A percentile compares a stretch with the other conserved stretches of the same genome.
phyloP scores from a whole-genome alignment of 116 monocot species.

The Dioscorea cayenensis region DNA sequence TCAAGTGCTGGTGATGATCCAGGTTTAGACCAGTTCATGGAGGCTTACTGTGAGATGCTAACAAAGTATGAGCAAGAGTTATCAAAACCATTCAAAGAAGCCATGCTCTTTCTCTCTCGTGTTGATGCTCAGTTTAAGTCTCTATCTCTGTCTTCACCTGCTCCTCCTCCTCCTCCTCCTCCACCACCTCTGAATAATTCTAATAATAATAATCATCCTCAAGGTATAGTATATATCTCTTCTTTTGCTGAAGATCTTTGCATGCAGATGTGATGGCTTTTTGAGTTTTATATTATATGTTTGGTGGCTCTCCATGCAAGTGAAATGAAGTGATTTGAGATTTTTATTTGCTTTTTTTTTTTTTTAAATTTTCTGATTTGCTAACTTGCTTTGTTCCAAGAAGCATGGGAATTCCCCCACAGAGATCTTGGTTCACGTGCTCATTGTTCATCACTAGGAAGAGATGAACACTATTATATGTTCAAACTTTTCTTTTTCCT shows the following conservation, averaged over 20 bases:
- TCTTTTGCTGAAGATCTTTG: not conserved
- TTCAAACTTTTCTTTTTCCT: not conserved
- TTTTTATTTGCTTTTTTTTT: not conserved
- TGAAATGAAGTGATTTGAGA: not conserved
- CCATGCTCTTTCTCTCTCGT: slow-evolving; percentile 61
- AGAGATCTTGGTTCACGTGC: slow-evolving; percentile 1
- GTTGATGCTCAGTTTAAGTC: slow-evolving; percentile 67
- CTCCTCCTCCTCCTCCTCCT: not conserved
- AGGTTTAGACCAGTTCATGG: slow-evolving; percentile 74
- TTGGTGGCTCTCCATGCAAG: not conserved
- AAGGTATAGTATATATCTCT: slow-evolving; percentile 14
- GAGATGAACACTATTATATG: not conserved
- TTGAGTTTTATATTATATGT: not conserved
- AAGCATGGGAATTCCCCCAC: slow-evolving; percentile 6
- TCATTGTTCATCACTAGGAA: not conserved
- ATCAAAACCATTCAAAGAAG: slow-evolving; percentile 65
- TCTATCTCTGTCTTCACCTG: slow-evolving; percentile 27
- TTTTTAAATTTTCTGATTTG: not conserved
- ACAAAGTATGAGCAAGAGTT: slow-evolving; percentile 70
- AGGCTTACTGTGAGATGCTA: slow-evolving; percentile 75
- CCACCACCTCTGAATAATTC: too few relatives aligned
- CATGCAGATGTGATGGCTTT: not conserved
- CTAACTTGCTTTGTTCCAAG: slow-evolving; percentile 12
- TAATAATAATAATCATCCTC: not conserved
- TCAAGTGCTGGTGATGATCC: slow-evolving; percentile 33